Evolutionary conservation across 768 basidiomycete genomes (phyloP).

Genomic region (Boletus reticuloceps): DNA sequence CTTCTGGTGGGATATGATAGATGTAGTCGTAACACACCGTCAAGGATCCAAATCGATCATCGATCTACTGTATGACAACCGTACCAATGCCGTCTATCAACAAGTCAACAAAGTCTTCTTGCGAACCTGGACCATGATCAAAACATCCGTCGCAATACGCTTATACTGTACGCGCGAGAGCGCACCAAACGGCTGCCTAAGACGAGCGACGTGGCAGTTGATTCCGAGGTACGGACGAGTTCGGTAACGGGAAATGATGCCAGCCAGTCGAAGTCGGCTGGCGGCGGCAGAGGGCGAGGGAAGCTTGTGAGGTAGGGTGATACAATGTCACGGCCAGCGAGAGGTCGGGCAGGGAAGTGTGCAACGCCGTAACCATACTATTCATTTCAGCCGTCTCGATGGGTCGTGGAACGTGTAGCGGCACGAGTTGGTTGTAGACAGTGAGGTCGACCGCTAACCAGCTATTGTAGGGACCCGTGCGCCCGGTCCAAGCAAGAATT

Average conservation of each 20-base stretch:
- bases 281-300: background rate
- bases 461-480: background rate
- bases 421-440: background rate
- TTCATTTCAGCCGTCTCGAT: too few species aligned
- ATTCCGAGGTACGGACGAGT: background rate
- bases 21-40: too few species aligned
- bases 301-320: background rate
- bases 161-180: background rate
- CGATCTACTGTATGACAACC: background rate
- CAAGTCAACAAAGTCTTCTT: background rate
- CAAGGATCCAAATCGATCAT: too few species aligned
- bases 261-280: background rate
- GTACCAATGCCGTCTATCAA: background rate
- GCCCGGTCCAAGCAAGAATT: background rate
- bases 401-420: background rate
- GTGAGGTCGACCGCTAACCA: background rate
- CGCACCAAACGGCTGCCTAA: background rate
- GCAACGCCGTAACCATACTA: background rate
- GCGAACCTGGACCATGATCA: background rate
- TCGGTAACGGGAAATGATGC: background rate
- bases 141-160: background rate
- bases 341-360: background rate
- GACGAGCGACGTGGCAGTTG: background rate
- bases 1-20: too few species aligned
- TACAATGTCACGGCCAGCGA: background rate